A percentile compares a stretch with the other conserved stretches of the same genome.
These are phyloP conservation scores for Ganoderma leucocontextum DNA, from an alignment of 1,284 basidiomycete species.

Conservation along the genomic window DNA sequence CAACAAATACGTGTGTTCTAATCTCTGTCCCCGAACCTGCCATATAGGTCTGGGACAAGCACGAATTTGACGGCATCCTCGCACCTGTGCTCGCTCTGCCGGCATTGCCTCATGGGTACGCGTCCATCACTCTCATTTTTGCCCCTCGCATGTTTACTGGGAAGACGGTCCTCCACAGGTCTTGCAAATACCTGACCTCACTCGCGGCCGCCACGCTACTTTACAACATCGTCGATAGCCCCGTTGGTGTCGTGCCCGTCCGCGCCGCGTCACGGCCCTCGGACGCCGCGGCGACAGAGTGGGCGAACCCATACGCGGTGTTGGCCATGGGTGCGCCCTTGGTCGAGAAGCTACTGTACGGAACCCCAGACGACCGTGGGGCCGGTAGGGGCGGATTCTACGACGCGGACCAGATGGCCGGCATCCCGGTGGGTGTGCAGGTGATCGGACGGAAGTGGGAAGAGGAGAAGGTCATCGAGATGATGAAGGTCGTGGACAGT, in stretches of 20 bases:
- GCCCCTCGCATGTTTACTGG: neutral
- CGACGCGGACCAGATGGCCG: conserved; percentile 75
- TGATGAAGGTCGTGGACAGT: conserved; percentile 84
- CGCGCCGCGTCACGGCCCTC: conserved; percentile 72
- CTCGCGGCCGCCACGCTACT: conserved; percentile 45
- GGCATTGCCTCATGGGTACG: conserved; percentile 75
- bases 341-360: conserved; percentile 66
- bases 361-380: conserved; percentile 41
- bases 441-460: conserved; percentile 81
- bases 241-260: conserved; percentile 83
- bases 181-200: conserved; percentile 32
- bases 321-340: conserved; percentile 59
- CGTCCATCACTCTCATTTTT: conserved; percentile 2
- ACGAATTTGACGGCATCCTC: conserved; percentile 79
- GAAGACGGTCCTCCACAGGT: conserved; percentile 17
- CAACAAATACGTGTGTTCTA: neutral
- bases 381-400: conserved; percentile 57
- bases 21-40: neutral
- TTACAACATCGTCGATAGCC: conserved; percentile 82
- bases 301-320: conserved; percentile 49
- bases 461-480: conserved; percentile 85
- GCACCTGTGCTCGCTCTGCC: conserved; percentile 81
- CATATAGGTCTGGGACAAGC: conserved; percentile 73
- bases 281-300: conserved; percentile 71
- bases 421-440: conserved; percentile 87